Percentiles rank a stretch among this genome's conserved stretches.
Conservation (phyloP, 2,329 filamentous ascomycete genomes). For the Phialophora tarda region DNA sequence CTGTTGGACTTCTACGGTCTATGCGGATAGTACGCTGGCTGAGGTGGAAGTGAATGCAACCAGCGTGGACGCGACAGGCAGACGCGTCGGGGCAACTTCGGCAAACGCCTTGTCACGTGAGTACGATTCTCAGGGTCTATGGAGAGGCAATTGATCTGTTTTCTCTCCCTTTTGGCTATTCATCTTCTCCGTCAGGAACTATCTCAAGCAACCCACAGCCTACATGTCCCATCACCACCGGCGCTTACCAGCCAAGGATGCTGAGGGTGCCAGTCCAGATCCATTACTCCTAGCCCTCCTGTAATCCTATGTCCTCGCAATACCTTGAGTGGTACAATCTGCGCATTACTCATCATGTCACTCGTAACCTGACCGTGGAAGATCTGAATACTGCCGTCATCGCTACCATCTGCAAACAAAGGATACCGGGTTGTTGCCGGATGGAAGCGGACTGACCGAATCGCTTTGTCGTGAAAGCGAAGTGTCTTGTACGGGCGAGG, state of each 20-base stretch:
- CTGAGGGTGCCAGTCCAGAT: constrained; percentile 92
- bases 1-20: not conserved
- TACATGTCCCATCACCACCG: constrained; percentile 89
- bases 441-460: constrained; percentile 87
- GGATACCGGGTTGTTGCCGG: constrained; percentile 70
- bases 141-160: not conserved
- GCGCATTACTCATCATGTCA: constrained; percentile 94
- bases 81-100: not conserved
- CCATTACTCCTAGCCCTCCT: constrained; percentile 84
- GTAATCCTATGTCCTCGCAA: constrained; percentile 82
- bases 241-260: constrained; percentile 95
- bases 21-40: not conserved
- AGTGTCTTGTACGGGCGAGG: constrained; percentile 93
- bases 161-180: not conserved
- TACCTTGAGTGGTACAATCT: constrained; percentile 94
- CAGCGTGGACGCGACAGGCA: not conserved
- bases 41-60: not conserved
- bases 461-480: constrained; percentile 90
- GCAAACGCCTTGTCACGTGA: constrained; percentile 2
- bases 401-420: constrained; percentile 91
- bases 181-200: not conserved
- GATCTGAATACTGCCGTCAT: constrained; percentile 92
- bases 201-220: constrained; percentile 75
- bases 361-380: constrained; percentile 96
- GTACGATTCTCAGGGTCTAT: not conserved